Evolutionary conservation across 2,329 filamentous ascomycete species (phyloP), one percentile per base, ranked within the genome.

Genomic region (Shiraia sp.): DNA sequence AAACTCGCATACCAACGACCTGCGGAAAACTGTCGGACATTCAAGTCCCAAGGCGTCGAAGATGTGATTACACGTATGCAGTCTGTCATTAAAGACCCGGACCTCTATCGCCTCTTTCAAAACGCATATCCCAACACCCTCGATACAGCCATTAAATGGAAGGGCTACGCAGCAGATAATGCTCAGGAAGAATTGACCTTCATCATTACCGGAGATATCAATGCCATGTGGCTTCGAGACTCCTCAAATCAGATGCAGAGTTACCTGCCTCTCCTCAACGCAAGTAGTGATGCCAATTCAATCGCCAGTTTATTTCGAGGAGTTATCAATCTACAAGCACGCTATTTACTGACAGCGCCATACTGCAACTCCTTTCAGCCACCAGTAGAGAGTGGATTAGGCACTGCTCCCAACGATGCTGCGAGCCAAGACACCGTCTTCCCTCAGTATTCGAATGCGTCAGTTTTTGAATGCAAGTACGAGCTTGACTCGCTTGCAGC

Each of bases 101-200:
- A 91, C 62, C 75, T 90, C 14, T 83, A 78, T 62, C 77, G 84
- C 3, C 73, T 90, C 9, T 90, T 90, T 59, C 71, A 82, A 53
- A 90, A 90, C 62, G 75, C 82, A 1, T 90, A 82, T 61, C 86
- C 87, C 0, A 90, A 88, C 65, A 88, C 86, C 0, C 74, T 90
- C 9, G 86, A 90, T 59, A 89, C 86, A 0, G 85, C 86, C 0
- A 79, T 89, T 29, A 77, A 77, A 47, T 89, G 85, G 85, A 81
- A 79, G 40, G 86, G 86, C 2, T 71, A 74, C 36, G 75, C 81
- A 0, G 75, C 74, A 24, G 75, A 81, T 44, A 76, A 80, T 52
- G 65, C 75, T 0, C 76, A 78, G 2, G 83, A 88, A 64, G 85
- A 88, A 65, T 70, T 86, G 45, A 78, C 79, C 4, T 81, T 80